Evolutionary conservation across 306 rosid species (phyloP).

Genomic region (Glycine soja): DNA sequence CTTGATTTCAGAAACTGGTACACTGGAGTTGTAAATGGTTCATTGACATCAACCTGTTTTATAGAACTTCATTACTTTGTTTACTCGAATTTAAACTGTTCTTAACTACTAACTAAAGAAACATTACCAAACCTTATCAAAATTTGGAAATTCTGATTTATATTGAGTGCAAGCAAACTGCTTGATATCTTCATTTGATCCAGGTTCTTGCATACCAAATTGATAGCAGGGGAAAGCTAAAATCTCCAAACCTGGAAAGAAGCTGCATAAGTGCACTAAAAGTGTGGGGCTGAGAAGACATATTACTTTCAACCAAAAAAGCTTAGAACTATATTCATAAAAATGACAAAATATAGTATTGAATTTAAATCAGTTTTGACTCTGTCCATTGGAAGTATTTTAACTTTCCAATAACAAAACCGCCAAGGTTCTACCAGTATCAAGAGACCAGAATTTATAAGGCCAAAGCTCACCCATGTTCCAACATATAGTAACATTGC

Average conservation of each 20-base stretch:
- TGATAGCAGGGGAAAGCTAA: slow-evolving; percentile 99
- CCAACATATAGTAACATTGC: slow-evolving; percentile 22
- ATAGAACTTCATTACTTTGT: slow-evolving; percentile 43
- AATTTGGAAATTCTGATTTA: slow-evolving; percentile 94
- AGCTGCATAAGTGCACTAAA: slow-evolving; percentile 19
- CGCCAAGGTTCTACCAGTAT: too few relatives aligned
- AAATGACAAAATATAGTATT: too few relatives aligned
- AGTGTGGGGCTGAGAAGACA: slow-evolving; percentile 38
- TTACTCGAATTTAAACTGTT: slow-evolving; percentile 29
- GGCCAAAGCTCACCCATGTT: slow-evolving; percentile 32
- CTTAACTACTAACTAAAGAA: slow-evolving; percentile 15
- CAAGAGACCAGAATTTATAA: slow-evolving; percentile 14
- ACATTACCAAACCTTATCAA: slow-evolving; percentile 75
- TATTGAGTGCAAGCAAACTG: slow-evolving; percentile 92
- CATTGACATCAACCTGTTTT: slow-evolving; percentile 94
- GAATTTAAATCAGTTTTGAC: too few relatives aligned
- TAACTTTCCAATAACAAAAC: too few relatives aligned
- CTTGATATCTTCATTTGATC: slow-evolving; percentile 87
- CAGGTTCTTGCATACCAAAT: slow-evolving; percentile 98
- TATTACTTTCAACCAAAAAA: not conserved
- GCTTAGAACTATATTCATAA: not conserved
- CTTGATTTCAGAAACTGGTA: slow-evolving; percentile 91
- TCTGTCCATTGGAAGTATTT: too few relatives aligned
- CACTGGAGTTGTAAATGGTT: slow-evolving; percentile 91
- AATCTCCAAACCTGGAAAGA: slow-evolving; percentile 82